Evolutionary conservation across 345 rosid genomes (phyloP), one percentile per base, ranked within the genome.

Genomic region (Acer campestre): DNA sequence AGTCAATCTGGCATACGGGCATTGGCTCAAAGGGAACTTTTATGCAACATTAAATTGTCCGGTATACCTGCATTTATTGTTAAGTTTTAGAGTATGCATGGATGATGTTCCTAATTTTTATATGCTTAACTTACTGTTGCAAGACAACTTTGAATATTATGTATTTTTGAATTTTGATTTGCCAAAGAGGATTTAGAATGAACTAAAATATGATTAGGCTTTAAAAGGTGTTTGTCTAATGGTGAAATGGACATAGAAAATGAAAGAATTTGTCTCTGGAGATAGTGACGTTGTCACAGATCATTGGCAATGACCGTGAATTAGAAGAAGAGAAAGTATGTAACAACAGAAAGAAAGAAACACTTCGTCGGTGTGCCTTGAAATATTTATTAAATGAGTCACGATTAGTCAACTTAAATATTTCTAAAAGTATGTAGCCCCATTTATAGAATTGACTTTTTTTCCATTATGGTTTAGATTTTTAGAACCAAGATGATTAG

Each of bases 1-100:
- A 94, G 99, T 90, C 76, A 92, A 91, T 86, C 77, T 96, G 86
- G 97, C 94, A 6, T 94, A 87, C 76, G 99, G 97, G 63, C 73
- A 83, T 80, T 96, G 92, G 98, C 73, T 96, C 75, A 86, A 82
- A 75, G 89, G 90, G 74, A 81, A 79, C 40, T 85, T 85, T 83
- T 91, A 94, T 89, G 77, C 89, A 53, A 84, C 90, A 61, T 81
- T 96, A 82, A 89, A 90, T 83, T 91, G 86, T 85, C 90, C 94
- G 97, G 99, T 96, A 89, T 62, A 79, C 76, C 53, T 61, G 10
- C 10, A n/a, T 42, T 59, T 25, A 22, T 49, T 48, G 44, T 40
- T 74, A 65, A 64, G 58, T 48, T 35, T 78, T 20, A 35, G 40
- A 42, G 4, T 25, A 55, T 69, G 20, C 48, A 20, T 55, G 49